Base-by-base conservation (phyloP, 768 basidiomycete genomes). In the Pisolithus tinctorius region DNA sequence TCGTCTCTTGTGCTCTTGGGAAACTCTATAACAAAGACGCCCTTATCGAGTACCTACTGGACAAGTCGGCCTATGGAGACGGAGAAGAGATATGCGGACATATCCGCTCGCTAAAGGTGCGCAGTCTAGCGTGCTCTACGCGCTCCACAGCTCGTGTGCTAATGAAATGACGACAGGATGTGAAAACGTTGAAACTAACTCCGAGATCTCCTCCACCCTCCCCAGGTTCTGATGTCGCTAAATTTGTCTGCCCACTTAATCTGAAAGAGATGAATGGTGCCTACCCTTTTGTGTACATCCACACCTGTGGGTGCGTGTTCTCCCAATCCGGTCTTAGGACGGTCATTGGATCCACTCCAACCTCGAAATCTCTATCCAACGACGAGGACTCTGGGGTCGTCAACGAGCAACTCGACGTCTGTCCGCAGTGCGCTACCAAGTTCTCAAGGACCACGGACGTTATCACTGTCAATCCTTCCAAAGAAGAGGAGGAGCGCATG, bases 1-100 rank as follows among this genome's bases (percentile, higher is more conserved):
- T 97, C 5, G 96, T 97, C 0, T 85, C 93, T 0, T 95, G 93
- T 69, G 84, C 84, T 0, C 76, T 97, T 0, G 96, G 96, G 10
- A 95, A 94, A 66, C 73, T 99, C 0, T 98, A 97, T 66, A 99
- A 97, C 70, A 96, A 95, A 63, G 95, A 95, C 59, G 82, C 94
- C 1, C 74, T 99, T 26, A 79, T 99, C 38, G 91, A 96, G 66
- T 95, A 84, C 68, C 75, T 97, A 30, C 71, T 98, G 14, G 88
- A 95, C 66, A 83, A 81, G 58, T 71, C 80, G 4, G 76, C 83
- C 2, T 94, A 93, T 65, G 92, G 94, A 6, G 96, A 98, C 57
- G 94, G 93, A 0, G 86, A 87, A 57, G 79, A 81, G 54, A 94
- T 96, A 61, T 97, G 94, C 63, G 88, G 93, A 2, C 91, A 98